Conservation (phyloP, 805 yeast genomes). For the Wickerhamiella nectarea region DNA sequence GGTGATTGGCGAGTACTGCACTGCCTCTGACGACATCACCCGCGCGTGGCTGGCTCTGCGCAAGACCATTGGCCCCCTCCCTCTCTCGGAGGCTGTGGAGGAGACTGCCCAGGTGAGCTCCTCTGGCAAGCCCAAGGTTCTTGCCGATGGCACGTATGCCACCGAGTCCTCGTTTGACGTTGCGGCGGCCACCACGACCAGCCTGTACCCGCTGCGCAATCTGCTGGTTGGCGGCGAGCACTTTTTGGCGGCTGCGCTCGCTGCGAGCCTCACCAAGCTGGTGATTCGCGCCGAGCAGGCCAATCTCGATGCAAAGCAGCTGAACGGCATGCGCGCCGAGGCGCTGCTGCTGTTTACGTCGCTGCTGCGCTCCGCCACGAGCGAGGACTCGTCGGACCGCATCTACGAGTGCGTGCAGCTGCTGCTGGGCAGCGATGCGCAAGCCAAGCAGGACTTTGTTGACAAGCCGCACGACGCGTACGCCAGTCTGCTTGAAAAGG, state of each 20-base stretch:
- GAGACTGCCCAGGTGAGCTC: conserved; percentile 21
- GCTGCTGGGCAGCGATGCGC: conserved; percentile 38
- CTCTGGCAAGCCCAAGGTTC: conserved; percentile 47
- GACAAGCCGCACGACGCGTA: conserved; percentile 82
- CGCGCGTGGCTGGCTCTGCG: conserved; percentile 80
- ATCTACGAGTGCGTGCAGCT: conserved; percentile 75
- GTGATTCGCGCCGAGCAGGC: conserved; percentile 58
- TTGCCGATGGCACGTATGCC: conserved; percentile 99
- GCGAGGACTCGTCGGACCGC: conserved; percentile 95
- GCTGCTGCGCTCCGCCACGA: conserved; percentile 74
- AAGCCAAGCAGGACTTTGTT: conserved; percentile 54
- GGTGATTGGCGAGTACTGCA: conserved; percentile 88
- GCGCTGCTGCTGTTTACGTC: conserved; percentile 88
- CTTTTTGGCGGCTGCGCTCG: conserved; percentile 75
- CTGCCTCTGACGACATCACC: conserved; percentile 57
- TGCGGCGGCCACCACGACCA: conserved; percentile 27
- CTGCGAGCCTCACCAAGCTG: conserved; percentile 79
- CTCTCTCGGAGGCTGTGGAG: conserved; percentile 35
- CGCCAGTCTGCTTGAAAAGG: conserved; percentile 49
- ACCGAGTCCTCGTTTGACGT: conserved; percentile 64
- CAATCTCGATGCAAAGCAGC: conserved; percentile 30
- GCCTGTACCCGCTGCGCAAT: conserved; percentile 58
- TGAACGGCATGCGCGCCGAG: conserved; percentile 85
- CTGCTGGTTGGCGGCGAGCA: conserved; percentile 77
- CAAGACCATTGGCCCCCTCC: conserved; percentile 75